Conservation (phyloP, 129 eudicot genomes). For the Artemisia tridentata region DNA sequence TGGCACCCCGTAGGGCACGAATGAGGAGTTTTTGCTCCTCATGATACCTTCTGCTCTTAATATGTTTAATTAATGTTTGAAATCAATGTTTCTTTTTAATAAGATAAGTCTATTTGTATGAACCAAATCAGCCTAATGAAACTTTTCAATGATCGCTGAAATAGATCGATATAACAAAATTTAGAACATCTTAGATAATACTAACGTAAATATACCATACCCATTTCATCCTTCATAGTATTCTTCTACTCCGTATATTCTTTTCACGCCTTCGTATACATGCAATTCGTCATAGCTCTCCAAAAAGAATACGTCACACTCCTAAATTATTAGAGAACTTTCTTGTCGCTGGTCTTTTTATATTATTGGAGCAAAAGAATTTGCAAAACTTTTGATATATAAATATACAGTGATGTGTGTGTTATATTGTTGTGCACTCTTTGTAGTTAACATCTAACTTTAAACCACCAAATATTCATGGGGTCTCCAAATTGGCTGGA, state of each 20-base stretch:
- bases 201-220: no score
- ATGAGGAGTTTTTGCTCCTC: no score
- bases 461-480: conserved; percentile 25
- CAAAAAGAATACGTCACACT: neutral
- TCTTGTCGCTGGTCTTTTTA: conserved; percentile 12
- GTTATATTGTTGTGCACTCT: neutral
- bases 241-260: no score
- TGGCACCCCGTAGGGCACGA: no score
- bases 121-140: no score
- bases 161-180: no score
- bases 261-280: neutral
- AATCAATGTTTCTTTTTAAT: no score
- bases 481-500: conserved; percentile 26
- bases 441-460: neutral
- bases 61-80: no score
- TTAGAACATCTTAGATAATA: no score
- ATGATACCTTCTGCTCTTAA: no score
- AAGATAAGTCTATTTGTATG: no score
- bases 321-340: neutral
- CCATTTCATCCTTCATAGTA: neutral
- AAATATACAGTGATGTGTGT: neutral
- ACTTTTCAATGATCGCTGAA: no score
- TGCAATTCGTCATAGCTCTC: neutral
- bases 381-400: neutral
- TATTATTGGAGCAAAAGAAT: neutral